Conservation (phyloP, 1,139 yeast genomes). For the Nakaseomyces delphensis region DNA sequence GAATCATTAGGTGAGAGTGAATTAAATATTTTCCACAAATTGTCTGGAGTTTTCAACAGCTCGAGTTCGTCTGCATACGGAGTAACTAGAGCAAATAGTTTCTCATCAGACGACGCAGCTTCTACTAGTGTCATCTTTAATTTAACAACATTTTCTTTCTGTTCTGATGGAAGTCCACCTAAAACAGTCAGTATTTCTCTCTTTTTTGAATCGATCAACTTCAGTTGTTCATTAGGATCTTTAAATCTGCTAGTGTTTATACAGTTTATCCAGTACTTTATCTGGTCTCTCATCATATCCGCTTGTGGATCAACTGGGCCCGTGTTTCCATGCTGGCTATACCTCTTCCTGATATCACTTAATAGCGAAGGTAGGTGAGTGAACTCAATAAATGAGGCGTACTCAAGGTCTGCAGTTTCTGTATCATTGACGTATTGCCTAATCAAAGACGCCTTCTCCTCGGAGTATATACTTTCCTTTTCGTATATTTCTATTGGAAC, state of each 20-base stretch:
- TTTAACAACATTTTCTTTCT: slow-evolving; percentile 28
- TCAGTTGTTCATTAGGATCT: slow-evolving; percentile 27
- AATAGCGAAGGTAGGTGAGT: slow-evolving; percentile 67
- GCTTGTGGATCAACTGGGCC: slow-evolving; percentile 14
- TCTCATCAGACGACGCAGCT: slow-evolving; percentile 59
- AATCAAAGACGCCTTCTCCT: slow-evolving; percentile 71
- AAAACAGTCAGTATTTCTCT: slow-evolving; percentile 34
- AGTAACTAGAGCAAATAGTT: slow-evolving; percentile 39
- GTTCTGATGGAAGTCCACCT: slow-evolving; percentile 18
- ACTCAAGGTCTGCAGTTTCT: slow-evolving; percentile 73
- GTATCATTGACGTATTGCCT: slow-evolving; percentile 67
- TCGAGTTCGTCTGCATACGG: slow-evolving; percentile 34
- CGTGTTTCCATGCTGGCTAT: slow-evolving; percentile 15
- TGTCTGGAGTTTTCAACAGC: slow-evolving; percentile 30
- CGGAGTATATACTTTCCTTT: slow-evolving; percentile 77
- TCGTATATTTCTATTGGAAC: slow-evolving; percentile 86
- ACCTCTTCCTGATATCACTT: slow-evolving; percentile 40
- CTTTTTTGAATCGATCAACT: slow-evolving; percentile 30
- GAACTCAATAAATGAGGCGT: slow-evolving; percentile 68
- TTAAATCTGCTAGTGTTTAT: slow-evolving; percentile 23
- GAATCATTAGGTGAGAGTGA: slow-evolving; percentile 16
- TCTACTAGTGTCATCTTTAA: slow-evolving; percentile 45
- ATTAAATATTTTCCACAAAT: slow-evolving; percentile 29
- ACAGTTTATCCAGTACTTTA: slow-evolving; percentile 24
- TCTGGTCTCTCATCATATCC: slow-evolving; percentile 25